Base-by-base conservation (phyloP, 257 asterid species). In the Solanum verrucosum region DNA sequence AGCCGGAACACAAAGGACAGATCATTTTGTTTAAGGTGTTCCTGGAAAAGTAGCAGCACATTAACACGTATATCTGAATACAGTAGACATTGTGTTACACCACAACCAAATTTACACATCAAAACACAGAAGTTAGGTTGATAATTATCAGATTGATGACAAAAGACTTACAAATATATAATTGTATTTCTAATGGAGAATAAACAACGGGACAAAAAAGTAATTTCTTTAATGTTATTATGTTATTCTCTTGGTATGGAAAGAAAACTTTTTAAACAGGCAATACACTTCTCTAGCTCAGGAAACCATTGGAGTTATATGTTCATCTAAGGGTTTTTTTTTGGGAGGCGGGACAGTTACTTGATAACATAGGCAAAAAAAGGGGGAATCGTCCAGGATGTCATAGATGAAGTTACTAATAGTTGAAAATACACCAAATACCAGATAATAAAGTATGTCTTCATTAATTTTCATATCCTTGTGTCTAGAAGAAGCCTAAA, bases 11-110 rank as follows among this genome's bases (percentile, higher is more conserved):
- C 98, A 87, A 97, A 97, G 88, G 99, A 97, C 90, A 93, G 94
- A 90, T 96, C 99, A 92, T 96, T 95, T 92, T 97, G 99, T 89
- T 96, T 96, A 90, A 97, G 95, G 91, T 97, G 99, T 88, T 96
- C 99, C 99, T 97, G 98, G 81, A 86, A 87, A 92, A 84, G 83
- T 33, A 90, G 79, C 78, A 91, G 82, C 88, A 87, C 60, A 77
- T 89, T 70, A 87, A 88, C 89, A 87, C 68, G 78, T 38, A 85
- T 27, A 63, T 82, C 29, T 18, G 44, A 49, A 82, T 49, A 29
- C 29, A 11, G 16, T 20, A 82, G 35, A 31, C 44, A 4, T 31
- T 49, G 20, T 9, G 34, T 29, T 29, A 49, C 70, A 82, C 70
- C 86, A 49, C 20, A 16, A 82, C 29, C 21, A 82, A 82, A 82